phyloP scores from a whole-genome alignment of 2,329 filamentous ascomycete genomes.

The Penicillium sp. region DNA sequence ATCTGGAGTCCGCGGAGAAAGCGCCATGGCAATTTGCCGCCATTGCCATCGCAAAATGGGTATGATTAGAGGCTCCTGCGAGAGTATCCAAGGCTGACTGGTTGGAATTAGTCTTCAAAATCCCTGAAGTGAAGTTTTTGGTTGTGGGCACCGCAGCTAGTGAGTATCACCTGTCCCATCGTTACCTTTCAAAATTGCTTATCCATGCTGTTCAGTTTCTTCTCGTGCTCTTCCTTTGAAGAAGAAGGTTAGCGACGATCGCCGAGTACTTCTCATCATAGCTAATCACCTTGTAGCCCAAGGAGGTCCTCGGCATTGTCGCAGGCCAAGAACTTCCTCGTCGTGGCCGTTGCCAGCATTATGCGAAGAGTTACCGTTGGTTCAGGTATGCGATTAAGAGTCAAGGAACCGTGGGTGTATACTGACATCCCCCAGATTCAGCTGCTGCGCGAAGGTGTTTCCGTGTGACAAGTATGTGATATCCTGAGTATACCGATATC shows the following conservation, averaged over 20 bases:
- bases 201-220: constrained; percentile 21
- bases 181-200: too few relatives aligned
- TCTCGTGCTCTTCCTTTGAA: constrained; percentile 29
- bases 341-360: constrained; percentile 52
- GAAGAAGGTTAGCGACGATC: constrained; percentile 34
- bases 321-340: constrained; percentile 52
- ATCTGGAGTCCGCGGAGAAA: constrained; percentile 68
- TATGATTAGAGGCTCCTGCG: constrained; percentile 26
- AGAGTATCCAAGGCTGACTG: background rate
- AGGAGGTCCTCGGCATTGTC: constrained; percentile 52
- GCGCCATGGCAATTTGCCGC: constrained; percentile 68
- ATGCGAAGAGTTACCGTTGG: constrained; percentile 54
- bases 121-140: constrained; percentile 74
- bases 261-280: background rate
- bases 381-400: constrained; percentile 30
- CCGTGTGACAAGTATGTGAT: constrained; percentile 51
- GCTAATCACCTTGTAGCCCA: constrained; percentile 29
- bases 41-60: constrained; percentile 75
- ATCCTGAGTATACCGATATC: background rate
- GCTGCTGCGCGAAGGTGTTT: constrained; percentile 55
- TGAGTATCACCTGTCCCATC: constrained; percentile 31
- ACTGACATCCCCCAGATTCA: constrained; percentile 38
- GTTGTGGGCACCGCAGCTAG: constrained; percentile 58
- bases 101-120: constrained; percentile 55
- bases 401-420: too few relatives aligned